phyloP scores from a whole-genome alignment of 306 rosid species.

The Trichosanthes cucumerina region DNA sequence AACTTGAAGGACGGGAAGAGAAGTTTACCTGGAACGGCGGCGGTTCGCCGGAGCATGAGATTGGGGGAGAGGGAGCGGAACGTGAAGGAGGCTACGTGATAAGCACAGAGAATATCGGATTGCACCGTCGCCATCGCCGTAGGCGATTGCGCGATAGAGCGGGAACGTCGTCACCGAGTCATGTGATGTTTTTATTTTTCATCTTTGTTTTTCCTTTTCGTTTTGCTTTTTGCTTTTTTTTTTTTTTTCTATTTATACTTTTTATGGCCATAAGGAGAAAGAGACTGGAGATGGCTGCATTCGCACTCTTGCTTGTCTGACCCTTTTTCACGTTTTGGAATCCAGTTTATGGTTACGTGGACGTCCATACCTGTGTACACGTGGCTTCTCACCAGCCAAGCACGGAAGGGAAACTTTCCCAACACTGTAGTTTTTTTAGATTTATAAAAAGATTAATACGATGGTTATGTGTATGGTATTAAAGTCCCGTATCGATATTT shows the following conservation, averaged over 20 bases:
- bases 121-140: constrained; percentile 46
- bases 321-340: neutral
- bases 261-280: neutral
- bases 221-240: neutral
- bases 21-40: neutral
- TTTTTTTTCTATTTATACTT: neutral
- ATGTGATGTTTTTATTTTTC: neutral
- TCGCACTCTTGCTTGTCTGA: neutral
- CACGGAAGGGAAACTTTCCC: neutral
- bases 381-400: neutral
- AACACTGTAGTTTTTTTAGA: no score
- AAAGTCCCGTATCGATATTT: no score
- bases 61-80: constrained; percentile 22
- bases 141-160: neutral
- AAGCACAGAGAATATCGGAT: constrained; percentile 37
- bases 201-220: no score
- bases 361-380: neutral
- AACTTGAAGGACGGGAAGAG: constrained; percentile 29
- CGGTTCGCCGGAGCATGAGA: constrained; percentile 30
- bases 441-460: no score
- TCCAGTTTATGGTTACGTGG: neutral
- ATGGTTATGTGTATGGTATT: no score
- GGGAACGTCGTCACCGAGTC: neutral
- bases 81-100: constrained; percentile 33
- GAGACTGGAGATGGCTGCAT: neutral